Evolutionary conservation across 75 land plant genomes (phyloP).

Genomic region (Pinus taeda): DNA sequence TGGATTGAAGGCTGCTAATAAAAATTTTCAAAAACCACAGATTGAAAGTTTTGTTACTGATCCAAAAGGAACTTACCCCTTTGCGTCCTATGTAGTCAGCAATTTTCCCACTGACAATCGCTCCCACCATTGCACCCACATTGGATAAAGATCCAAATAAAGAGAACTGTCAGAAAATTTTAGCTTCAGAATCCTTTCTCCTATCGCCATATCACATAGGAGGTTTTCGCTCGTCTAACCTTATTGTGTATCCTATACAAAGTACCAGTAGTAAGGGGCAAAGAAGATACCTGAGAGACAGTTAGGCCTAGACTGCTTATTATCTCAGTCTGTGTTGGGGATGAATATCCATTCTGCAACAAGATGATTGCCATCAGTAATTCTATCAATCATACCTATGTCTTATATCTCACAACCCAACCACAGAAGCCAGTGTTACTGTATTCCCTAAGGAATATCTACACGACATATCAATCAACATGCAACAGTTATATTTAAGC

Average conservation of each 20-base stretch:
- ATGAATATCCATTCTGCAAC: constrained; percentile 74
- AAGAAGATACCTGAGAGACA: constrained; percentile 52
- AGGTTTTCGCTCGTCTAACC: neutral
- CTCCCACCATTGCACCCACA: constrained; percentile 74
- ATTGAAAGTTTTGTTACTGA: neutral
- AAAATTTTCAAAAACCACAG: neutral
- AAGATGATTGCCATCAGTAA: constrained; percentile 8
- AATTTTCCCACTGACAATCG: constrained; percentile 51
- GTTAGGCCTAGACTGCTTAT: constrained; percentile 59
- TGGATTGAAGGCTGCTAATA: neutral
- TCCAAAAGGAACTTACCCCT: constrained; percentile 36
- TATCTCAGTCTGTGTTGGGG: constrained; percentile 70
- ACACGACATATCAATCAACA: neutral
- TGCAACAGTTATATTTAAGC: neutral
- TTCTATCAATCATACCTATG: neutral
- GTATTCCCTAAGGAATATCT: neutral
- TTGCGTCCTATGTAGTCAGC: constrained; percentile 71
- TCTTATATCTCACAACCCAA: neutral
- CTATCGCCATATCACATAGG: neutral
- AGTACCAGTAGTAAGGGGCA: neutral
- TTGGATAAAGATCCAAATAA: constrained; percentile 72
- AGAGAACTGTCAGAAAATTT: constrained; percentile 40
- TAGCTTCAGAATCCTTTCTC: neutral
- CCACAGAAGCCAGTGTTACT: neutral
- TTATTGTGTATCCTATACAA: neutral